These are phyloP conservation scores for Fusarium graminum DNA, from an alignment of 2,329 filamentous ascomycete species.

Conservation along the genomic window DNA sequence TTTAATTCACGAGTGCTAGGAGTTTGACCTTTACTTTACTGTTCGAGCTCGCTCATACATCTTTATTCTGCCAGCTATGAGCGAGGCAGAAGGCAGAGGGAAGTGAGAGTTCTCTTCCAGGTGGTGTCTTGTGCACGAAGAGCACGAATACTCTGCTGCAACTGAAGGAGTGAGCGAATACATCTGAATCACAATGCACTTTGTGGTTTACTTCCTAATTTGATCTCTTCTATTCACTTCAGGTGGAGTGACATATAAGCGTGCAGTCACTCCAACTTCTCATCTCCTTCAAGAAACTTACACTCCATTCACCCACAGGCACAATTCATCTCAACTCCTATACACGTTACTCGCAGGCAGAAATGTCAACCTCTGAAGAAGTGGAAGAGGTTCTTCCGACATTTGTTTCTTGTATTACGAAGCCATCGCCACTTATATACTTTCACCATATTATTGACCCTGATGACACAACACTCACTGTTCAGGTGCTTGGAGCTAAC, in stretches of 20 bases:
- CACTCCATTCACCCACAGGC: slow-evolving; percentile 9
- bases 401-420: slow-evolving; percentile 45
- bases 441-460: slow-evolving; percentile 52
- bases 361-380: slow-evolving; percentile 27
- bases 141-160: neutral
- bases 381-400: slow-evolving; percentile 16
- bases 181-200: slow-evolving; percentile 20
- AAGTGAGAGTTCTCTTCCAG: neutral
- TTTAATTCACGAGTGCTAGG: neutral
- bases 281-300: slow-evolving; percentile 12
- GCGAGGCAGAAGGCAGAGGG: neutral
- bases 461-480: slow-evolving; percentile 41
- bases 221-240: neutral
- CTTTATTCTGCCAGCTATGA: slow-evolving; percentile 6
- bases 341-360: neutral
- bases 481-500: slow-evolving; percentile 53
- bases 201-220: neutral
- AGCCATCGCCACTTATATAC: slow-evolving; percentile 42
- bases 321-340: neutral
- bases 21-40: neutral
- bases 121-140: neutral
- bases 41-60: neutral
- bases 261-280: neutral
- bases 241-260: slow-evolving; percentile 11
- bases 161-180: too few species aligned